Evolutionary conservation across 345 rosid genomes (phyloP), one percentile per base, ranked within the genome.

Genomic region (Nasturtium officinale): DNA sequence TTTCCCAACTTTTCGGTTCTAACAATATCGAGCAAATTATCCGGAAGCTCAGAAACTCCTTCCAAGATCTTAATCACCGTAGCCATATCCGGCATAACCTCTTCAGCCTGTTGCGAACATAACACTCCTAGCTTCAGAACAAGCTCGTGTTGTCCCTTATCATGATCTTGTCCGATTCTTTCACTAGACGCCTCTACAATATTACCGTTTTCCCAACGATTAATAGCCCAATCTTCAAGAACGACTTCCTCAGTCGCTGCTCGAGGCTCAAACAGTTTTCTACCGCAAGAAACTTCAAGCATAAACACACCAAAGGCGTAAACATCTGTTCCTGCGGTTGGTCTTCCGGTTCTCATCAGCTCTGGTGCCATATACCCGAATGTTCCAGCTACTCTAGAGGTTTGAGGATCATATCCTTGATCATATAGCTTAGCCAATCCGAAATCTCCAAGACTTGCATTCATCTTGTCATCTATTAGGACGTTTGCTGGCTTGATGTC

Each of bases 311-410:
- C 86, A 51, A 76, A 86, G 10, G 84, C 83, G 45, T 80, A 86
- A 9, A 83, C 80, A 72, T 86, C 87, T 13, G 87, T 78, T 25
- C 86, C 79, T 2, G 82, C 69, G 5, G 85, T 77, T 30, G 90
- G 80, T 77, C 79, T 81, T 32, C 87, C 81, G 5, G 85, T 86
- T 79, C 75, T 79, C 20, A 85, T 79, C 15, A 84, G 80, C 55
- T 86, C 87, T 8, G 90, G 87, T 50, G 87, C 90, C 38, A 86
- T 66, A 57, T 82, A 86, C 2, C 89, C 86, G 6, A 86, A 65
- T 15, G 86, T 86, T 40, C 87, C 86, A 1, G 76, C 83, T 20
- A 84, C 79, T 25, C 58, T 45, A 3, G 87, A 80, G 18, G 85
- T 82, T 45, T 57, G 80, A 17, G 87, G 75, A 55, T 82, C 79